Conservation (phyloP, 1,284 basidiomycete genomes). For the Schizophyllum amplum region DNA sequence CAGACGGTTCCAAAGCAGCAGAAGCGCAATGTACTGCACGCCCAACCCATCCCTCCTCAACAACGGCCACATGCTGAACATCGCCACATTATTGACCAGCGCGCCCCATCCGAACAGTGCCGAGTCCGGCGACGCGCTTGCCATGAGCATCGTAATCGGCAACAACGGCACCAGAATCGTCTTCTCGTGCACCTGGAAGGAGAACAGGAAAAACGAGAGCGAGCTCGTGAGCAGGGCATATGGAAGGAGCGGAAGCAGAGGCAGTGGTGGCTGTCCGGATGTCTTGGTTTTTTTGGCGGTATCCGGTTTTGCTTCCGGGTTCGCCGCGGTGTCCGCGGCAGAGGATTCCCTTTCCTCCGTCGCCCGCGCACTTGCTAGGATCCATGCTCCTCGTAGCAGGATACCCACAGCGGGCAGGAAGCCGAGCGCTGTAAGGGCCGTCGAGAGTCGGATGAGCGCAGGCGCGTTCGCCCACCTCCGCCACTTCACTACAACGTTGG, state of each 20-base stretch:
- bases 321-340: not conserved
- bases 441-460: slow-evolving; percentile 48
- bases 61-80: slow-evolving; percentile 92
- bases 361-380: slow-evolving; percentile 8
- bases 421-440: slow-evolving; percentile 52
- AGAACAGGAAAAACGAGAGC: slow-evolving; percentile 91
- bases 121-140: slow-evolving; percentile 51
- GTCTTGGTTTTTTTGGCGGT: not conserved
- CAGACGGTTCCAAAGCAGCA: slow-evolving; percentile 73
- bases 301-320: not conserved
- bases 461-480: slow-evolving; percentile 41
- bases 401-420: slow-evolving; percentile 57
- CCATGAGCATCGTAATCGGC: slow-evolving; percentile 75
- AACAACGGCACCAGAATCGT: slow-evolving; percentile 83
- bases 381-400: slow-evolving; percentile 40
- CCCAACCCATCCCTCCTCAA: slow-evolving; percentile 75
- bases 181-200: slow-evolving; percentile 95
- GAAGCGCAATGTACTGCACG: slow-evolving; percentile 61
- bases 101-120: slow-evolving; percentile 72
- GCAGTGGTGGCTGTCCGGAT: slow-evolving; percentile 26
- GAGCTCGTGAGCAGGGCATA: slow-evolving; percentile 68
- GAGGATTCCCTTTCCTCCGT: slow-evolving; percentile 3
- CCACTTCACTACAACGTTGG: slow-evolving; percentile 87
- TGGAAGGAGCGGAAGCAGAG: slow-evolving; percentile 54
- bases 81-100: slow-evolving; percentile 79